A percentile compares a stretch with the other conserved stretches of the same genome.
Conservation (phyloP, 2,329 filamentous ascomycete species). For the Curvularia lunata region DNA sequence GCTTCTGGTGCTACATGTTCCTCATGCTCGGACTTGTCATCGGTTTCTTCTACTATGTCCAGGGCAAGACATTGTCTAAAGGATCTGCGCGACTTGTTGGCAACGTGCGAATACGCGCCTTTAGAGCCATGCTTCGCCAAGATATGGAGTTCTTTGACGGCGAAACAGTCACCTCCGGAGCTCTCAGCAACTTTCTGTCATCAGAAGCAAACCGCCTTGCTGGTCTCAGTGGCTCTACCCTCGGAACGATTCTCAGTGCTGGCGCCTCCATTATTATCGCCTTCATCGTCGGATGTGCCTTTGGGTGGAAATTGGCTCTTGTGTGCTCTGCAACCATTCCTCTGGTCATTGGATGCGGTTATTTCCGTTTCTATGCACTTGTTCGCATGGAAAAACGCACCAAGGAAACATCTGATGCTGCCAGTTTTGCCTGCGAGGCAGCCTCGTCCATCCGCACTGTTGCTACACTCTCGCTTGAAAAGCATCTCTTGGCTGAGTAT, state of each 20-base stretch:
- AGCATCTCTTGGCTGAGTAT: conserved; percentile 79
- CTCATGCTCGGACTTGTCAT: conserved; percentile 42
- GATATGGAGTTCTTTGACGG: conserved; percentile 92
- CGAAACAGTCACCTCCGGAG: conserved; percentile 88
- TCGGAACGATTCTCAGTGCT: conserved; percentile 85
- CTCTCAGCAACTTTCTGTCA: conserved; percentile 71
- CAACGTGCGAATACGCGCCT: conserved; percentile 80
- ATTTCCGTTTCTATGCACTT: conserved; percentile 87
- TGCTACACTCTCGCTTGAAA: conserved; percentile 86
- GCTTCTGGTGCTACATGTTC: conserved; percentile 52
- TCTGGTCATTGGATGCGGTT: conserved; percentile 78
- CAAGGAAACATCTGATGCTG: conserved; percentile 79
- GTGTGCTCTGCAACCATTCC: conserved; percentile 83
- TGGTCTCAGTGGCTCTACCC: conserved; percentile 84
- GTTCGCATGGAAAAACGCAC: conserved; percentile 79
- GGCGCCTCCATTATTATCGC: conserved; percentile 78
- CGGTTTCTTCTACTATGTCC: conserved; percentile 36
- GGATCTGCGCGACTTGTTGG: conserved; percentile 69
- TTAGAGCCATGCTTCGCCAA: conserved; percentile 80
- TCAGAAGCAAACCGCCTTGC: conserved; percentile 88
- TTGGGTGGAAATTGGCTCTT: conserved; percentile 88
- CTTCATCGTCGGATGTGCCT: conserved; percentile 69
- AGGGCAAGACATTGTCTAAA: conserved; percentile 64
- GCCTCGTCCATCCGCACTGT: conserved; percentile 94
- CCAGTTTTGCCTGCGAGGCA: conserved; percentile 90